These are phyloP conservation scores for Alternaria sp. DNA, from an alignment of 2,329 filamentous ascomycete species.

Conservation along the genomic window DNA sequence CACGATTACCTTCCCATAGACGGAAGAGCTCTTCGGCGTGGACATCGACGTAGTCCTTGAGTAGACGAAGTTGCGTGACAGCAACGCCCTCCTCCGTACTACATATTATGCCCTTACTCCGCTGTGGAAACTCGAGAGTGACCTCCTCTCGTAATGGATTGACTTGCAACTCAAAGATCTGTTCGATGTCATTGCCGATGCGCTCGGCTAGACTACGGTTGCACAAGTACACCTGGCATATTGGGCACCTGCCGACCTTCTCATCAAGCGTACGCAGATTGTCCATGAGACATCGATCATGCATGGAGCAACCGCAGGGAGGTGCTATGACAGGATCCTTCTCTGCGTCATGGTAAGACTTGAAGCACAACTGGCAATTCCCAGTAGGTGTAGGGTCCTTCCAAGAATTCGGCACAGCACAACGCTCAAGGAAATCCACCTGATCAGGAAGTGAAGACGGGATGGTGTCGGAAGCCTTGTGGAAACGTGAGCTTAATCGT, in stretches of 20 bases:
- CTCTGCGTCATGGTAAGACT: neutral
- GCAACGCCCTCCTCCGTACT: constrained; percentile 18
- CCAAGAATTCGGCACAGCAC: neutral
- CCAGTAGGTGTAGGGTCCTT: neutral
- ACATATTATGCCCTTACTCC: neutral
- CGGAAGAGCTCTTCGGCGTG: constrained; percentile 15
- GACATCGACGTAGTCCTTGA: constrained; percentile 19
- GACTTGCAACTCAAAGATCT: constrained; percentile 14
- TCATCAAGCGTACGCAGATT: constrained; percentile 2
- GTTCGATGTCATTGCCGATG: constrained; percentile 13
- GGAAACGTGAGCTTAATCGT: constrained; percentile 7
- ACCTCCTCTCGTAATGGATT: constrained; percentile 3
- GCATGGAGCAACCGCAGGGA: constrained; percentile 3
- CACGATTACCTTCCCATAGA: constrained; percentile 3
- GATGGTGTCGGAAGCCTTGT: neutral
- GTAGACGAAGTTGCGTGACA: constrained; percentile 10
- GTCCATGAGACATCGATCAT: constrained; percentile 7
- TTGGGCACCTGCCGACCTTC: constrained; percentile 8
- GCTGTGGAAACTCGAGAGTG: constrained; percentile 11
- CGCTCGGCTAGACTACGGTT: constrained; percentile 13
- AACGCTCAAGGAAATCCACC: constrained; percentile 4
- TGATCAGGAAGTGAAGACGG: neutral
- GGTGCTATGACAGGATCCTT: neutral
- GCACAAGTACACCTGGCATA: constrained; percentile 8
- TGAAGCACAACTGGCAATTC: constrained; percentile 5